These are phyloP conservation scores for Rhinocladiella similis DNA, from an alignment of 2,329 filamentous ascomycete genomes.

Conservation along the genomic window DNA sequence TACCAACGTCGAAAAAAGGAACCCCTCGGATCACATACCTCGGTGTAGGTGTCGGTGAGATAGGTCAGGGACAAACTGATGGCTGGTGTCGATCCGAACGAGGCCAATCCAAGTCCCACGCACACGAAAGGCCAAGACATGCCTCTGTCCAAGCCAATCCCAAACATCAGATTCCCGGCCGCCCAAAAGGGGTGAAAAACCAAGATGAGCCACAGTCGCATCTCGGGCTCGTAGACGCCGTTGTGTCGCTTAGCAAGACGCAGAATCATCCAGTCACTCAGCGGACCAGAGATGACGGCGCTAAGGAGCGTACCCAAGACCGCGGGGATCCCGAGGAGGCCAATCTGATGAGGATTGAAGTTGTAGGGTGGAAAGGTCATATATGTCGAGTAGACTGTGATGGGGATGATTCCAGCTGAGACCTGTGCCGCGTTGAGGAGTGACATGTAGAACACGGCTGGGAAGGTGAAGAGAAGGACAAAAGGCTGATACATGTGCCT, in stretches of 20 bases:
- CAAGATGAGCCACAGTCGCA: conserved; percentile 41
- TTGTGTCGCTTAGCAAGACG: conserved; percentile 45
- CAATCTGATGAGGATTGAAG: conserved; percentile 34
- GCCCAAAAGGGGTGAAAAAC: not conserved
- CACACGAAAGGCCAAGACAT: no score
- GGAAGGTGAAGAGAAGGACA: conserved; percentile 19
- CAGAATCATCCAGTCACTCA: conserved; percentile 41
- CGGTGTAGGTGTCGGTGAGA: no score
- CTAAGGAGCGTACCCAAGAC: conserved; percentile 44
- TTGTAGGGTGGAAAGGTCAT: conserved; percentile 37
- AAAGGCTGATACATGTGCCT: conserved; percentile 14
- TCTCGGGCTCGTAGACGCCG: conserved; percentile 52
- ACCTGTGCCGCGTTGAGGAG: no score
- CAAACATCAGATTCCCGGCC: not conserved
- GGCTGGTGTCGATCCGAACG: no score
- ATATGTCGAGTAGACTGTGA: conserved; percentile 35
- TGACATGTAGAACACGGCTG: conserved; percentile 40
- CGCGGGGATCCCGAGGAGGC: conserved; percentile 35
- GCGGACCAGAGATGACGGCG: conserved; percentile 39
- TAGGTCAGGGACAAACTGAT: no score
- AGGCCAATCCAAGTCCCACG: no score
- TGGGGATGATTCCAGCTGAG: conserved; percentile 34
- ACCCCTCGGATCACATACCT: no score
- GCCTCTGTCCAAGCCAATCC: not conserved
- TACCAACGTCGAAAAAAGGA: no score